Evolutionary conservation across 1,284 basidiomycete species (phyloP), one percentile per base, ranked within the genome.

Genomic region (Rhodotorula sp.): DNA sequence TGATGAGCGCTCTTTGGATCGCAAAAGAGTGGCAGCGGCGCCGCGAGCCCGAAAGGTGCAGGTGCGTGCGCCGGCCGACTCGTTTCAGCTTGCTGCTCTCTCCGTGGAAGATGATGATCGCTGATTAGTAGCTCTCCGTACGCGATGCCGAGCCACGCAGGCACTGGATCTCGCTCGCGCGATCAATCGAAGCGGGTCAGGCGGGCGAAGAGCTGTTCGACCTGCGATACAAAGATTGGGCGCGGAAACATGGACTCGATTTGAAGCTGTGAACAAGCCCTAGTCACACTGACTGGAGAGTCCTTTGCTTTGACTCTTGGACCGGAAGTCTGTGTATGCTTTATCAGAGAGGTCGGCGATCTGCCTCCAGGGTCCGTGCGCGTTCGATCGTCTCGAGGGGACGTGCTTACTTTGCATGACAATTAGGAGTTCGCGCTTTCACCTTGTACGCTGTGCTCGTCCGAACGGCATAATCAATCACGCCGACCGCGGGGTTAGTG

Each of bases 151-250:
- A n/a, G n/a, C n/a, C 42, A 20, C 18, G 46, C 63, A 72, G 71
- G 10, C 22, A 53, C 12, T 73, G 62, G 60, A n/a, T 73, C 42
- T 42, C 18, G 15, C 45, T 69, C n/a, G 73, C 73, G 8, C 51
- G 51, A 20, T 24, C 55, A 15, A 66, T 72, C 57, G 74, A 75
- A 46, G 15, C 17, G 1, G 74, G 74, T 4, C 71, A 75, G 45
- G 69, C 60, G 1, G 71, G 69, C 14, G 58, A 42, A 29, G 71
- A 70, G 37, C 33, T 72, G 46, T 72, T 75, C 33, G 61, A 58
- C 17, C 57, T 64, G 49, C 56, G 73, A 24, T 72, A 67, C 45
- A 61, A 53, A 7, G 57, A 24, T 2, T 67, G 60, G 56, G 54
- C 60, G 5, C 24, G 42, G 18, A 15, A 30, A n/a, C 54, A 68